phyloP scores from a whole-genome alignment of 2,329 filamentous ascomycete genomes.

The Fusarium pseudoanthophilum region DNA sequence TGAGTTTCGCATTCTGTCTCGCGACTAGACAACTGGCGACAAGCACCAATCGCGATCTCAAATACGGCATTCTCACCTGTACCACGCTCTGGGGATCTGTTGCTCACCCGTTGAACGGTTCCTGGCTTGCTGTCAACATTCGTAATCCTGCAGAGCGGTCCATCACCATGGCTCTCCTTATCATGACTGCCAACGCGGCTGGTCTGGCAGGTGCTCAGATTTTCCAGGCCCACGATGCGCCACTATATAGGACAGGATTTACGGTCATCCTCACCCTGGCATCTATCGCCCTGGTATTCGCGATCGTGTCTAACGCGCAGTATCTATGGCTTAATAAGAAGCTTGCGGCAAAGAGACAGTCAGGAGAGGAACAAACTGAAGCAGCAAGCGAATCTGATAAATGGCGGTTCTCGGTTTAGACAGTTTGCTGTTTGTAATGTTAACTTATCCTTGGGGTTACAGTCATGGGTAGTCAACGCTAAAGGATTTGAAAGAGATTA shows the following conservation, averaged over 20 bases:
- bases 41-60: constrained; percentile 1
- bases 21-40: not conserved
- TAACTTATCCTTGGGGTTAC: too few species aligned
- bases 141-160: not conserved
- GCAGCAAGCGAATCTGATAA: not conserved
- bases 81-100: not conserved
- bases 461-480: too few species aligned
- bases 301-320: not conserved
- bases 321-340: constrained; percentile 2
- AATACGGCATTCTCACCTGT: not conserved
- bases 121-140: not conserved
- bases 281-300: not conserved
- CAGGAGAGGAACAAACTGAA: not conserved
- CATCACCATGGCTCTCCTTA: not conserved
- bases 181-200: not conserved
- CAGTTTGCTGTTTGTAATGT: too few species aligned
- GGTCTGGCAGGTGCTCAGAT: not conserved
- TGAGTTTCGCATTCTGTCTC: not conserved
- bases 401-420: not conserved
- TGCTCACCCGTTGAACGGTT: not conserved
- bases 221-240: not conserved
- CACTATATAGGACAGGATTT: not conserved
- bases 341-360: not conserved
- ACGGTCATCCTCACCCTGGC: not conserved
- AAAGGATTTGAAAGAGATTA: too few species aligned